phyloP scores from a whole-genome alignment of 23 red algal species.

The Gracilariopsis chorda region DNA sequence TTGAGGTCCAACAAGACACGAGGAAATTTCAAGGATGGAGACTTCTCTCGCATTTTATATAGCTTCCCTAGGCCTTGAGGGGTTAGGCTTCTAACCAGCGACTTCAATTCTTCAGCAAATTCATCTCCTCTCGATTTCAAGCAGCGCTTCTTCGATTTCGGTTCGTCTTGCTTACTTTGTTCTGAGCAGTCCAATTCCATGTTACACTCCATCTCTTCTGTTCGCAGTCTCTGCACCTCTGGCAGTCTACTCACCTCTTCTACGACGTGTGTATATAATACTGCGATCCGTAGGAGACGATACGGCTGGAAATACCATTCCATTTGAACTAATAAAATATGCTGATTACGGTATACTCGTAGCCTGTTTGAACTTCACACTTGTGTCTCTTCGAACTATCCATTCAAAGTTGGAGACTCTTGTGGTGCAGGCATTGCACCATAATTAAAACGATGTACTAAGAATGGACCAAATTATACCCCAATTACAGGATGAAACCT shows the following conservation, averaged over 20 bases:
- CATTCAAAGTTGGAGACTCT: constrained; percentile 41
- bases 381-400: constrained; percentile 35
- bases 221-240: not conserved
- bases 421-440: constrained; percentile 54
- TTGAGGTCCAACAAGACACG: not conserved
- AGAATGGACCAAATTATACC: constrained; percentile 30
- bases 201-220: constrained; percentile 21
- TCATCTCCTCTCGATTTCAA: constrained; percentile 12
- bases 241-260: constrained; percentile 43
- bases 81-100: not conserved
- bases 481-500: constrained; percentile 65
- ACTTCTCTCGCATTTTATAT: constrained; percentile 29
- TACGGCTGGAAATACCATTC: constrained; percentile 62
- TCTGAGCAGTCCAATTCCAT: no score
- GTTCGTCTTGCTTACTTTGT: no score
- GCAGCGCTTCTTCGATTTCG: not conserved
- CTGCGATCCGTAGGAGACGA: constrained; percentile 29
- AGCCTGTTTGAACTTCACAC: not conserved
- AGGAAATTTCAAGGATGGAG: constrained; percentile 17
- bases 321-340: constrained; percentile 35
- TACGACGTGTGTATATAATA: constrained; percentile 46
- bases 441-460: constrained; percentile 74
- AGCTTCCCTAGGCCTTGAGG: not conserved
- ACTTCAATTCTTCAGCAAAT: constrained; percentile 9
- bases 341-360: not conserved